Base-by-base conservation (phyloP, 495 filamentous ascomycete genomes). In the Penicillium turbatum region DNA sequence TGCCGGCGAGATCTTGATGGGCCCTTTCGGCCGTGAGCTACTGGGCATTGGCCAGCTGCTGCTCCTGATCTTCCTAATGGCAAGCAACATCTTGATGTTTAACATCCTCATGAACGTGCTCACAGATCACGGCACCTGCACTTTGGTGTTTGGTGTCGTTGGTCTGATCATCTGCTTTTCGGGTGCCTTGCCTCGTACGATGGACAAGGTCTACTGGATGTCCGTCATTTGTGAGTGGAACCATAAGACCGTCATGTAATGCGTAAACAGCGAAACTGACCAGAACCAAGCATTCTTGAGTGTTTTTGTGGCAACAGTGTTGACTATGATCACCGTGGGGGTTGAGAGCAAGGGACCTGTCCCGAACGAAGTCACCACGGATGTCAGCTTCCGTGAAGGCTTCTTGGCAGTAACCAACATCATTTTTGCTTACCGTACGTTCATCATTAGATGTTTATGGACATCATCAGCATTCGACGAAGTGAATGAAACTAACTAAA, bases 31-130 rank as follows among this genome's bases (percentile, higher is more conserved):
- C 0, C 82, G 83, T 41, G 83, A 86, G 55, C 46, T 90, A 27
- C 69, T 86, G 50, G 80, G 81, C 9, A 65, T 70, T 44, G 83
- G 82, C 59, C 85, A 87, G 60, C 66, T 81, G 7, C 58, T 88
- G 42, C 80, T 89, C 54, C 72, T 90, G 17, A 69, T 86, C 29
- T 90, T 92, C 72, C 82, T 87, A 49, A 84, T 87, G 72, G 86
- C 79, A 6, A 86, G 85, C 26, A 87, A 92, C 60, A 79, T 89
- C 0, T 78, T 84, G 54, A 83, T 87, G 56, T 70, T 88, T 26
- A 68, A 71, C 30, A 86, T 88, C 17, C 80, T 90, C 40, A 73
- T 85, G 50, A 78, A 90, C 44, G 80, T 74, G 10, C 63, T 91
- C 26, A 83, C 85, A 1, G 65, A 82, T 6, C 79, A 88, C 61